Evolutionary conservation across 768 basidiomycete species (phyloP), one percentile per base, ranked within the genome.

Genomic region (Neoboletus subvelutipes): DNA sequence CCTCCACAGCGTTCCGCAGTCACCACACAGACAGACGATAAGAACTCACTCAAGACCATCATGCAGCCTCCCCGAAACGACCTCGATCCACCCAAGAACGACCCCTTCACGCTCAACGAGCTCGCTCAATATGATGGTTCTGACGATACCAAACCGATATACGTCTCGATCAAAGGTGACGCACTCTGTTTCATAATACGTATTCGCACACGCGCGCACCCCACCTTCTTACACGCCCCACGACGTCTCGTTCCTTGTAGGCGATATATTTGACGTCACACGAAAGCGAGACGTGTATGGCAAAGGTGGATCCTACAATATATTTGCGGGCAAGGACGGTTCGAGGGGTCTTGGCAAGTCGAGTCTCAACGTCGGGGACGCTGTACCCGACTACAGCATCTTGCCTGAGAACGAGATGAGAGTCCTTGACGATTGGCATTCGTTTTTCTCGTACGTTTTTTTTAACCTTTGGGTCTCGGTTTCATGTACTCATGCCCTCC

Each of bases 311-410:
- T 84, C 88, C 4, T 93, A 94, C 73, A 81, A 83, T 62, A 73
- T 96, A 22, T 98, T 98, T 70, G 92, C 94, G 33, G 96, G 94
- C 45, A 96, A 91, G 75, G 96, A 99, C 67, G 96, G 87, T 0
- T 95, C 92, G 9, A 84, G 80, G 60, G 96, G 89, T 0, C 78
- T 99, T 8, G 96, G 94, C 42, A 87, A 86, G 84, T 94, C 92
- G 50, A 94, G 91, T 64, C 75, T 97, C 63, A 90, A 92, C 52
- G 73, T 78, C 5, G 88, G 93, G 71, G 86, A 98, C 67, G 96
- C 95, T 10, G 79, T 94, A 2, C 75, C 93, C 13, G 94, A 99
- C 68, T 97, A 92, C 68, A 91, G 87, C 64, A 71, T 64, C 0
- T 78, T 99, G 51, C 78, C 82, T 42, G 86, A 85, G 58, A 81